Evolutionary conservation across 306 rosid genomes (phyloP).

Genomic region (Quercus aquifolioides): DNA sequence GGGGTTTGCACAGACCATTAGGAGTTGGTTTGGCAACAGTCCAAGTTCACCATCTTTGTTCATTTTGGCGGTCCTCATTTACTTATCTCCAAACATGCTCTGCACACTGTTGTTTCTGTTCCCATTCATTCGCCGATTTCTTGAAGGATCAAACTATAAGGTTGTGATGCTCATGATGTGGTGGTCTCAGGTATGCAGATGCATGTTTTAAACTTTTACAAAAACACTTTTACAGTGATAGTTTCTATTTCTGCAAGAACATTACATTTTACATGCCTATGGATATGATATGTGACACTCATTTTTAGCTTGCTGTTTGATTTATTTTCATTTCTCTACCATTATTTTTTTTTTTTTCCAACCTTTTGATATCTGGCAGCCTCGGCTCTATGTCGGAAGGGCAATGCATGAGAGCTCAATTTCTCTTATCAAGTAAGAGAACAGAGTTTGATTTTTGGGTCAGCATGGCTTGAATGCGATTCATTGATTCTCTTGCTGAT

Average conservation of each 20-base stretch:
- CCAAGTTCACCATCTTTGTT: slow-evolving; percentile 79
- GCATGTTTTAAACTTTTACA: slow-evolving; percentile 4
- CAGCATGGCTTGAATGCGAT: slow-evolving; percentile 14
- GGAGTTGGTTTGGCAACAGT: slow-evolving; percentile 85
- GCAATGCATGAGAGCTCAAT: slow-evolving; percentile 94
- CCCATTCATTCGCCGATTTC: slow-evolving; percentile 72
- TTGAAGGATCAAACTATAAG: slow-evolving; percentile 64
- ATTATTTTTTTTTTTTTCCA: slow-evolving; percentile 4
- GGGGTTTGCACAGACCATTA: slow-evolving; percentile 86
- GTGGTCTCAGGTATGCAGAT: slow-evolving; percentile 89
- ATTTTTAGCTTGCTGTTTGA: neutral
- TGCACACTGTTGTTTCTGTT: slow-evolving; percentile 68
- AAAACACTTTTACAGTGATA: neutral
- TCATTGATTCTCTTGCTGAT: slow-evolving; percentile 25
- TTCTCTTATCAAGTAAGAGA: slow-evolving; percentile 70
- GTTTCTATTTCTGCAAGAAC: slow-evolving; percentile 8
- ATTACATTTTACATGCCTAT: slow-evolving; percentile 7
- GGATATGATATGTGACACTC: slow-evolving; percentile 10
- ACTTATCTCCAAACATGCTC: slow-evolving; percentile 87
- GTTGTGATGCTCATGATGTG: slow-evolving; percentile 77
- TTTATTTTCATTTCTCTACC: neutral
- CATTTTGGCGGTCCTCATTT: slow-evolving; percentile 77
- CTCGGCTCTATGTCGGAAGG: slow-evolving; percentile 96
- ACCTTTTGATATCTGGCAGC: slow-evolving; percentile 40
- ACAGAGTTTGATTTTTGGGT: slow-evolving; percentile 19